Conservation (phyloP, 495 filamentous ascomycete genomes). For the Trichoderma asperelloides region DNA sequence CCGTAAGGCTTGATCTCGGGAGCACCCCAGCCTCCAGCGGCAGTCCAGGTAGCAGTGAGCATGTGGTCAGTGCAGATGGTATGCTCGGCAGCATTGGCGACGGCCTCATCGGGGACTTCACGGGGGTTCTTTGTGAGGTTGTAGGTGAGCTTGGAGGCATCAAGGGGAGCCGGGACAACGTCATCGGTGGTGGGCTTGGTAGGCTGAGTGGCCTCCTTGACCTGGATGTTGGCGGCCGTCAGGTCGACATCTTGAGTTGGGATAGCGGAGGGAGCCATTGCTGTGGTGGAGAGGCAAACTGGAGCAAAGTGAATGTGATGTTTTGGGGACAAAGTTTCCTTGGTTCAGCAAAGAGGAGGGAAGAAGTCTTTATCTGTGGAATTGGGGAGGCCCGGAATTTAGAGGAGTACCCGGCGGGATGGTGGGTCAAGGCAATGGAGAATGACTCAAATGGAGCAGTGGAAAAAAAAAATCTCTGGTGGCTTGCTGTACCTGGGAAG, state of each 20-base stretch:
- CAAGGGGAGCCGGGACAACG: constrained; percentile 35
- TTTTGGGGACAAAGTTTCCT: neutral
- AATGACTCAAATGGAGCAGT: neutral
- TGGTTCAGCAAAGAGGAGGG: neutral
- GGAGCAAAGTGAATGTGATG: too few species aligned
- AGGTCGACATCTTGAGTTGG: constrained; percentile 30
- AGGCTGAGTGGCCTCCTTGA: constrained; percentile 28
- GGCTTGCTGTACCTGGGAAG: neutral
- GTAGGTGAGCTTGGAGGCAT: constrained; percentile 65
- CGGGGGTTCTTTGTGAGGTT: constrained; percentile 58
- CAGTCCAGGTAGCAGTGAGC: constrained; percentile 69
- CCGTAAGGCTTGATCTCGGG: constrained; percentile 75
- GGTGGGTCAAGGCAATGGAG: constrained; percentile 3
- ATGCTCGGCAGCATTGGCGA: constrained; percentile 32
- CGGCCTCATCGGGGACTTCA: constrained; percentile 53
- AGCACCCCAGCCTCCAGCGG: constrained; percentile 58
- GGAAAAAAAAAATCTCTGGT: neutral
- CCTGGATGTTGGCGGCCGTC: constrained; percentile 32
- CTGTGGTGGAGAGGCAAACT: neutral
- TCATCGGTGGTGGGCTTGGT: constrained; percentile 14
- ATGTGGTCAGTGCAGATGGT: constrained; percentile 83
- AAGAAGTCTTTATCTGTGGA: neutral
- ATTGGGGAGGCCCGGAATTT: neutral
- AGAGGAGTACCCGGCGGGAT: constrained; percentile 1
- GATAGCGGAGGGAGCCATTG: constrained; percentile 27